phyloP scores from a whole-genome alignment of 495 filamentous ascomycete species.

The Bacidia gigantensis region DNA sequence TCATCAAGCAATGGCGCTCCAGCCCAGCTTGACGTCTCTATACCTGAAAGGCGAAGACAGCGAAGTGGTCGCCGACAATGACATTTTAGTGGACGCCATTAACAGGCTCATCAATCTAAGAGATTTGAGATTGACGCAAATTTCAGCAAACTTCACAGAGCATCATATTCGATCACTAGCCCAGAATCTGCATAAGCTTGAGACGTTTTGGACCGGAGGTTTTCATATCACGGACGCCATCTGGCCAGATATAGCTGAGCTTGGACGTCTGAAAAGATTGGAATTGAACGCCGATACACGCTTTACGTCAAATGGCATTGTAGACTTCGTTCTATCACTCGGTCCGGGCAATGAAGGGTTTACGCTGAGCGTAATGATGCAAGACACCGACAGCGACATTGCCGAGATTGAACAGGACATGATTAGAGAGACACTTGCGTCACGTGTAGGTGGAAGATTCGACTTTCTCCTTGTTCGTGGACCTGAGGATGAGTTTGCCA shows the following conservation, averaged over 20 bases:
- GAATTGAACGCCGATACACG: slow-evolving; percentile 32
- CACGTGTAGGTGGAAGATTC: slow-evolving; percentile 29
- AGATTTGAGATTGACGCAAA: slow-evolving; percentile 36
- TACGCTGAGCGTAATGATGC: slow-evolving; percentile 27
- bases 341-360: slow-evolving; percentile 25
- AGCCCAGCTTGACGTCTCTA: slow-evolving; percentile 33
- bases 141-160: slow-evolving; percentile 40
- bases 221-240: slow-evolving; percentile 39
- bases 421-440: slow-evolving; percentile 26
- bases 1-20: slow-evolving; percentile 37
- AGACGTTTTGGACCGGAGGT: slow-evolving; percentile 41
- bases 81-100: slow-evolving; percentile 36
- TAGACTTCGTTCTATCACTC: slow-evolving; percentile 33
- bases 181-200: slow-evolving; percentile 34
- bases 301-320: slow-evolving; percentile 33
- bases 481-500: slow-evolving; percentile 3
- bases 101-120: slow-evolving; percentile 32
- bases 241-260: slow-evolving; percentile 29
- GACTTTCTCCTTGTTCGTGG: slow-evolving; percentile 24
- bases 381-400: slow-evolving; percentile 22
- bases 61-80: slow-evolving; percentile 29
- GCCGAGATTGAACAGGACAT: slow-evolving; percentile 22
- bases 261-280: slow-evolving; percentile 31
- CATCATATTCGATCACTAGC: slow-evolving; percentile 38
- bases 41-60: slow-evolving; percentile 37